Conservation (phyloP, 331 rosid species). For the Telfairia occidentalis region DNA sequence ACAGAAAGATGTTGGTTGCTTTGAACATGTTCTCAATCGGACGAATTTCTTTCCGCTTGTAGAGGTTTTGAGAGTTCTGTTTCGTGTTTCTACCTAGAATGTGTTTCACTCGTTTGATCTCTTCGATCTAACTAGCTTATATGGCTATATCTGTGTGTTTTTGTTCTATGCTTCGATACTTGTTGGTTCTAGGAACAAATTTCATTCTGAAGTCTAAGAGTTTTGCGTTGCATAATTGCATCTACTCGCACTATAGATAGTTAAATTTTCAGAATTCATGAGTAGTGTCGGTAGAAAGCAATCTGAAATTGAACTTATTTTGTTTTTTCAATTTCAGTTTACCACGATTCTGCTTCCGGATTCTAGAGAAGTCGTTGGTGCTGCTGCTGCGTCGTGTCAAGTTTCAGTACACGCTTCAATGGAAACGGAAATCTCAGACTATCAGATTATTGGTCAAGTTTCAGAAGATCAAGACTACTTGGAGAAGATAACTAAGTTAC, state of each 20-base stretch:
- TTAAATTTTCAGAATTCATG: not conserved
- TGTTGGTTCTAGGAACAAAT: not conserved
- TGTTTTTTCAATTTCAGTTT: not conserved
- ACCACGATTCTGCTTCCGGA: not conserved
- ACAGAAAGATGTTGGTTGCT: not conserved
- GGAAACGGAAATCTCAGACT: not conserved
- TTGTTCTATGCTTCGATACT: not conserved
- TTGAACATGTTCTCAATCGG: not conserved
- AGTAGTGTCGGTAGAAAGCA: not conserved
- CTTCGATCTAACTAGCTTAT: not conserved
- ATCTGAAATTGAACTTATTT: not conserved
- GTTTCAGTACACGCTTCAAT: not conserved
- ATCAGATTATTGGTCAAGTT: not conserved
- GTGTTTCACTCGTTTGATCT: not conserved
- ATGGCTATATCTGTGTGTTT: not conserved
- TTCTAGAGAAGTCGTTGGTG: not conserved
- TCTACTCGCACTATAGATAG: not conserved
- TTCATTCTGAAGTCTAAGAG: not conserved
- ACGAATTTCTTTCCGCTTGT: not conserved
- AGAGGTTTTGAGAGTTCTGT: not conserved
- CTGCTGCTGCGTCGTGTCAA: not conserved
- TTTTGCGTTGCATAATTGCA: not conserved
- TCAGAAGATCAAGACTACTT: not conserved
- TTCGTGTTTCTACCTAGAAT: not conserved
- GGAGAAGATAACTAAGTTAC: conserved; percentile 8